phyloP scores from a whole-genome alignment of 2,329 filamentous ascomycete genomes.

The Phoma sp. region DNA sequence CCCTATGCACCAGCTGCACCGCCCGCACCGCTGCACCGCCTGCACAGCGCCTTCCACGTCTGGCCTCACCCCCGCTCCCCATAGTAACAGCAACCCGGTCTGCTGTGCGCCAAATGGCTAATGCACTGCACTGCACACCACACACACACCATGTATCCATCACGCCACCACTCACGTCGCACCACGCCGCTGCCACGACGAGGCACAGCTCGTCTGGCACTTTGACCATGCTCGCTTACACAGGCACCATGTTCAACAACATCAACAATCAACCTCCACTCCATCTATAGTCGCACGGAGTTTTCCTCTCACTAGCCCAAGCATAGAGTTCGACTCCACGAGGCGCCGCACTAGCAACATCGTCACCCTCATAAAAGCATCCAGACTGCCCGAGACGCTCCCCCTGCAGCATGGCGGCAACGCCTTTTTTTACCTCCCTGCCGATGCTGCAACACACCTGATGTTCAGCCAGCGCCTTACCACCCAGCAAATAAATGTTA shows the following conservation, averaged over 20 bases:
- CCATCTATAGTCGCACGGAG: neutral
- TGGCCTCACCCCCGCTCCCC: slow-evolving; percentile 5
- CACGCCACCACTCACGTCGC: slow-evolving; percentile 13
- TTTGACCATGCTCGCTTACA: slow-evolving; percentile 3
- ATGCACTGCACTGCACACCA: slow-evolving; percentile 18
- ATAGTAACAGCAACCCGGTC: slow-evolving; percentile 14
- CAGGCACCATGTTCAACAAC: neutral
- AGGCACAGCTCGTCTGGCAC: slow-evolving; percentile 6
- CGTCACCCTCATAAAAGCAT: neutral
- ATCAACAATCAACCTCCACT: too few relatives aligned
- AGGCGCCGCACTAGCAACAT: neutral
- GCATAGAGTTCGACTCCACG: slow-evolving; percentile 2
- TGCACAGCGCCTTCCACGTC: slow-evolving; percentile 3
- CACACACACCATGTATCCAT: slow-evolving; percentile 1
- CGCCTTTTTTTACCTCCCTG: neutral
- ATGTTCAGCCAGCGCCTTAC: too few relatives aligned
- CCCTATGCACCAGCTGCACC: neutral
- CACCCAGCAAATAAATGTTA: too few relatives aligned
- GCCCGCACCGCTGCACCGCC: too few relatives aligned
- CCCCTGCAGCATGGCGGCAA: neutral
- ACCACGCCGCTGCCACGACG: slow-evolving; percentile 12
- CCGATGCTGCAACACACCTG: neutral
- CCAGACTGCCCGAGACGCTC: slow-evolving; percentile 12
- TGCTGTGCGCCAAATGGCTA: slow-evolving; percentile 18
- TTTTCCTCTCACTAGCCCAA: neutral